Conservation (phyloP, 257 asterid genomes). For the Craterostigma plantagineum region DNA sequence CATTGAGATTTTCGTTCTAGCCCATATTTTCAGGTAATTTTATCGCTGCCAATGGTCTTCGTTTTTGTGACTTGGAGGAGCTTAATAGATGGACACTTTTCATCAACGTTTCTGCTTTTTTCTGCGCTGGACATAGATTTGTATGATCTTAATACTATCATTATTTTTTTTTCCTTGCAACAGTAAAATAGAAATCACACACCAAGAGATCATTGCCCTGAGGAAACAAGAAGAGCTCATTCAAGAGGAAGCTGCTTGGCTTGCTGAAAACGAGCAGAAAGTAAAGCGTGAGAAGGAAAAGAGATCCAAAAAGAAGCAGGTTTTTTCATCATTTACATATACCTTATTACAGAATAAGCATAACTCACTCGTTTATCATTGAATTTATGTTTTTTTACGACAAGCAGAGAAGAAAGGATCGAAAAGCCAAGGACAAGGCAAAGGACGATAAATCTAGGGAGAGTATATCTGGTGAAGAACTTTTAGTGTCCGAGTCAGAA, state of each 20-base stretch:
- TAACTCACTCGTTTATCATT: not conserved
- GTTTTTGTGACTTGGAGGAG: not conserved
- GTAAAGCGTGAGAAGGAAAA: conserved; percentile 71
- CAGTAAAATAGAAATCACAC: conserved; percentile 74
- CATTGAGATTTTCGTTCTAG: conserved; percentile 69
- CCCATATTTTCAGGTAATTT: conserved; percentile 72
- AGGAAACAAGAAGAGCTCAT: conserved; percentile 93
- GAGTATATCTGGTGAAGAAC: conserved; percentile 17
- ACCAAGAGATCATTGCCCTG: conserved; percentile 78
- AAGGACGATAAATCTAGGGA: conserved; percentile 20
- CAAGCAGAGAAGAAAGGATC: conserved; percentile 7
- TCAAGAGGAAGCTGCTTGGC: conserved; percentile 85
- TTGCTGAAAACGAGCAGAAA: conserved; percentile 63
- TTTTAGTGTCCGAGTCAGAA: conserved; percentile 9
- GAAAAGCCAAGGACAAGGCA: conserved; percentile 47
- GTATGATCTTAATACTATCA: not conserved
- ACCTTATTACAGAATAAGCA: not conserved
- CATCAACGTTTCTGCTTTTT: not conserved
- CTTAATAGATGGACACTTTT: no score
- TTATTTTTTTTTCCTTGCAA: conserved; percentile 5
- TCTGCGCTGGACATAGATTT: not conserved
- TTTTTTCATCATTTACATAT: conserved; percentile 4
- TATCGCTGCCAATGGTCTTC: not conserved
- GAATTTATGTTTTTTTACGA: conserved; percentile 1
- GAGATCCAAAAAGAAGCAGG: conserved; percentile 45